phyloP scores from a whole-genome alignment of 2,329 filamentous ascomycete species.

The Sporothrix euskadiensis region DNA sequence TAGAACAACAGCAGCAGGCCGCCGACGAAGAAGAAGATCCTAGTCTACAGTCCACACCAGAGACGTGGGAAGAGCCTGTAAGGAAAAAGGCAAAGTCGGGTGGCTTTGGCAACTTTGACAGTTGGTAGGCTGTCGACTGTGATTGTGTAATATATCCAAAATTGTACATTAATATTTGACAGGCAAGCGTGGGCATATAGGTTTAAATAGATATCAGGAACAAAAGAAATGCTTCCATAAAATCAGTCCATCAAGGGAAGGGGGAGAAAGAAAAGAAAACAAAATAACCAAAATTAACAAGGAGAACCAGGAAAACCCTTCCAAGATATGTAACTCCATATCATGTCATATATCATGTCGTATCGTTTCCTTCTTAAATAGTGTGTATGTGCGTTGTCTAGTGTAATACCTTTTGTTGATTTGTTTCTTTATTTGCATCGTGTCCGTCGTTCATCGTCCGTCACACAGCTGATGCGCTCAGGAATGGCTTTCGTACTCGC shows the following conservation, averaged over 20 bases:
- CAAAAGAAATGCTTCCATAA: background rate
- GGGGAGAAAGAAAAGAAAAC: background rate
- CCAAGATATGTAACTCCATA: background rate
- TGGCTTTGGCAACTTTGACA: conserved; percentile 94
- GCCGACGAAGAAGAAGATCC: conserved; percentile 42
- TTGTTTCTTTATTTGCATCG: background rate
- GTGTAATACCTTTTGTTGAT: background rate
- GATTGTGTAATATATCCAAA: background rate
- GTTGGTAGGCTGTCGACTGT: conserved; percentile 62
- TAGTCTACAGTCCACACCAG: conserved; percentile 62
- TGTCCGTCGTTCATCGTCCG: background rate
- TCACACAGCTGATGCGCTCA: background rate
- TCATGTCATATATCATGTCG: conserved; percentile 5
- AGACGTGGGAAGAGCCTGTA: conserved; percentile 67
- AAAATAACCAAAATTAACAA: background rate
- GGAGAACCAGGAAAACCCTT: background rate
- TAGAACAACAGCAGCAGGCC: conserved; percentile 30
- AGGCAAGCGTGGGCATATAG: conserved; percentile 8
- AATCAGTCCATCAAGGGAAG: background rate
- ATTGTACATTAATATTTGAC: conserved; percentile 11
- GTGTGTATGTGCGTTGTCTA: background rate
- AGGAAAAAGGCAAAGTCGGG: conserved; percentile 78
- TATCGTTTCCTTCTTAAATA: background rate
- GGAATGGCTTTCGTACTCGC: background rate
- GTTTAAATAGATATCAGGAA: conserved; percentile 1